Evolutionary conservation across 2,329 filamentous ascomycete genomes (phyloP).

Genomic region (Huntiella decipiens): DNA sequence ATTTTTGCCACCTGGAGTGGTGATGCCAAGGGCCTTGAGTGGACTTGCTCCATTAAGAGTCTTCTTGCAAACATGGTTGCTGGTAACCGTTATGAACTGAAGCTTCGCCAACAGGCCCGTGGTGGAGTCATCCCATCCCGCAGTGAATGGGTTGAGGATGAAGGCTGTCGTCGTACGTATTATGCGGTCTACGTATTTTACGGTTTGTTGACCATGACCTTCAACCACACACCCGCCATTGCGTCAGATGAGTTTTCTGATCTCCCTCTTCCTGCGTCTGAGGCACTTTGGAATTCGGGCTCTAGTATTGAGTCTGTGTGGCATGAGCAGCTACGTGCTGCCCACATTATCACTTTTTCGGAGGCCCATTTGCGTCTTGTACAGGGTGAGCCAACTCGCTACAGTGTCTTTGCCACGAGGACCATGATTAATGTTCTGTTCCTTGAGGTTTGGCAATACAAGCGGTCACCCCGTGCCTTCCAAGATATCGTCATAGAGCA

Average conservation of each 20-base stretch:
- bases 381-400: conserved; percentile 74
- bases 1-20: conserved; percentile 98
- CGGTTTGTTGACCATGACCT: conserved; percentile 80
- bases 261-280: conserved; percentile 76
- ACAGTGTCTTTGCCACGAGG: conserved; percentile 90
- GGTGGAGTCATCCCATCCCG: conserved; percentile 57
- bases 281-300: conserved; percentile 83
- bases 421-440: conserved; percentile 99
- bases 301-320: conserved; percentile 62
- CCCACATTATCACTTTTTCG: conserved; percentile 68
- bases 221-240: conserved; percentile 95
- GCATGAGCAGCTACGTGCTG: conserved; percentile 50
- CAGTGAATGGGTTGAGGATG: conserved; percentile 88
- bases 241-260: conserved; percentile 97
- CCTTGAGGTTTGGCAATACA: conserved; percentile 97
- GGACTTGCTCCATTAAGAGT: conserved; percentile 98
- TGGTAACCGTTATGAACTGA: conserved; percentile 88
- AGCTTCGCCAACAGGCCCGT: conserved; percentile 77
- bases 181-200: conserved; percentile 99
- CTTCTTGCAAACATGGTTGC: conserved; percentile 96
- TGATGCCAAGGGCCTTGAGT: conserved; percentile 90
- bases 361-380: conserved; percentile 90
- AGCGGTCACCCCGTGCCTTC: conserved; percentile 89
- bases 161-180: conserved; percentile 89
- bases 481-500: conserved; percentile 97